These are phyloP conservation scores for Pichia sp. DNA, from an alignment of 1,139 yeast species.

Conservation along the genomic window DNA sequence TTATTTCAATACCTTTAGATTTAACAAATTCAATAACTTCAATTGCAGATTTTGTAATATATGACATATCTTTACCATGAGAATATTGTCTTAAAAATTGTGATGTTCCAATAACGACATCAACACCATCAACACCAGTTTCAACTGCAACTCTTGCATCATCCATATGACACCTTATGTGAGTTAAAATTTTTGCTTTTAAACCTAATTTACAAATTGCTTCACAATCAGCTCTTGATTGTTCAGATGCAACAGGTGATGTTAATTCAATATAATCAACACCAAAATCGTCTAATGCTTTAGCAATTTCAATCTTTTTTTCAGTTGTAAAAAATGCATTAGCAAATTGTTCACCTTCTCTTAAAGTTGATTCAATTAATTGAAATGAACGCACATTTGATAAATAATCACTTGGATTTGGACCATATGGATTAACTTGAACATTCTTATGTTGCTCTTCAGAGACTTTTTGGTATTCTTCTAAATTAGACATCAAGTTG, in stretches of 20 bases:
- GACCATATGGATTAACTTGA: constrained; percentile 77
- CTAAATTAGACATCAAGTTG: constrained; percentile 4
- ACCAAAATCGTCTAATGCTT: constrained; percentile 95
- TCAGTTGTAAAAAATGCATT: constrained; percentile 93
- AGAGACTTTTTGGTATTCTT: constrained; percentile 41
- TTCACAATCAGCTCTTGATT: constrained; percentile 88
- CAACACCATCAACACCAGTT: constrained; percentile 98
- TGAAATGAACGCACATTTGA: constrained; percentile 88
- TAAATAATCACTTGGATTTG: constrained; percentile 86
- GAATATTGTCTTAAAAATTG: constrained; percentile 91
- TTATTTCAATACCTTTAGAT: constrained; percentile 92
- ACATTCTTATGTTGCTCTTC: constrained; percentile 37
- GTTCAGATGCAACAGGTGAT: constrained; percentile 96
- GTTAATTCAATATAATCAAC: constrained; percentile 97
- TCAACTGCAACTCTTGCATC: constrained; percentile 96
- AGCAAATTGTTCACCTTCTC: constrained; percentile 99
- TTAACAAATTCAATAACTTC: constrained; percentile 97
- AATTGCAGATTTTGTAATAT: constrained; percentile 91
- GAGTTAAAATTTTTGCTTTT: constrained; percentile 87
- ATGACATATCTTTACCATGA: constrained; percentile 98
- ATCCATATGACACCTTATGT: constrained; percentile 97
- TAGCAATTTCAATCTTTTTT: constrained; percentile 95
- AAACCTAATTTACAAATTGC: constrained; percentile 96
- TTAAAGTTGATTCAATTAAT: constrained; percentile 87
- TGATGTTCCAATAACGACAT: constrained; percentile 96